phyloP scores from a whole-genome alignment of 768 basidiomycete genomes.

The Tricholoma bakamatsutake region DNA sequence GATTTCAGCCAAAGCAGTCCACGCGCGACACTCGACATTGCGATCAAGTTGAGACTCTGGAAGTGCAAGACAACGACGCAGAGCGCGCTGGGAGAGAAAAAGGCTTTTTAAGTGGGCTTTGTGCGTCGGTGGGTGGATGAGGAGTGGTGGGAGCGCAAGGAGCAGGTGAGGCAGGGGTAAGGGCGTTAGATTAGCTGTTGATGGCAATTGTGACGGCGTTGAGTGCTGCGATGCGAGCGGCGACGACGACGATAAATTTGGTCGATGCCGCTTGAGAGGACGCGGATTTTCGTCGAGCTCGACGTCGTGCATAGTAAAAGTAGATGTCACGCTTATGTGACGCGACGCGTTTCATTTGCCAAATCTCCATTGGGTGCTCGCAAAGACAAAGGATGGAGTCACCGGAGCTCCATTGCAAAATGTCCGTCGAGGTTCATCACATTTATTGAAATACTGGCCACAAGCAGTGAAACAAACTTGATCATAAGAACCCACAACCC shows the following conservation, averaged over 20 bases:
- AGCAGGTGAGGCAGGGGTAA: constrained; percentile 44
- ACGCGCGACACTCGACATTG: constrained; percentile 63
- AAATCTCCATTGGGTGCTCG: too few species aligned
- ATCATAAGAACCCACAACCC: too few species aligned
- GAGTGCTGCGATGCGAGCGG: neutral
- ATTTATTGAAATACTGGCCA: too few species aligned
- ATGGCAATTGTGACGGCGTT: constrained; percentile 1
- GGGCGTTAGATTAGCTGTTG: neutral
- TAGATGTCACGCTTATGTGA: neutral
- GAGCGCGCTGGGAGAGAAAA: constrained; percentile 46
- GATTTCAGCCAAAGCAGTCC: constrained; percentile 63
- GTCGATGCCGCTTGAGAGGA: constrained; percentile 29
- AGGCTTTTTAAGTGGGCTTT: constrained; percentile 48
- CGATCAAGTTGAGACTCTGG: constrained; percentile 36
- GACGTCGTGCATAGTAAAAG: neutral
- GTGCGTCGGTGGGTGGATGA: constrained; percentile 64
- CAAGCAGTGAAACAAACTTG: too few species aligned
- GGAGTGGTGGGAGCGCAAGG: constrained; percentile 52
- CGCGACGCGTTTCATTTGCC: neutral
- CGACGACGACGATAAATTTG: neutral
- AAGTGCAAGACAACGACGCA: constrained; percentile 49
- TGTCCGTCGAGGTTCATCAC: too few species aligned
- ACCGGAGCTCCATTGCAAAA: too few species aligned
- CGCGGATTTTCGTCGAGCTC: constrained; percentile 23
- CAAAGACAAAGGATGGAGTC: too few species aligned